Evolutionary conservation across 345 rosid genomes (phyloP).

Genomic region (Gossypium sturtianum): DNA sequence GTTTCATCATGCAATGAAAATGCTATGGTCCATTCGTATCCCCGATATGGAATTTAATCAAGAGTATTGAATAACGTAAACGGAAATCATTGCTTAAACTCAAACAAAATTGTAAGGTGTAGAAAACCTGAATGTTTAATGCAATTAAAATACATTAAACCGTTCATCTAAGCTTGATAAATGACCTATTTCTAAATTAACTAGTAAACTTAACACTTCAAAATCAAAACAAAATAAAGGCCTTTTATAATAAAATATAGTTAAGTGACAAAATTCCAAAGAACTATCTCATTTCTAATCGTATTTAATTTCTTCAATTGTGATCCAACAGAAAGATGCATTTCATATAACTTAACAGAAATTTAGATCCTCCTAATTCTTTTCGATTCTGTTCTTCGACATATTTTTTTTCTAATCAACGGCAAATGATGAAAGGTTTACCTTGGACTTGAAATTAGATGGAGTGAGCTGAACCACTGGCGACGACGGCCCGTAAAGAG

Average conservation of each 20-base stretch:
- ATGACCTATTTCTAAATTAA: neutral
- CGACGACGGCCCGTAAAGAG: slow-evolving; percentile 88
- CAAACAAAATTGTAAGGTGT: neutral
- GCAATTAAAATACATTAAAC: neutral
- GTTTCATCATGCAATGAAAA: neutral
- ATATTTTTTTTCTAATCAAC: neutral
- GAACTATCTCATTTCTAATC: neutral
- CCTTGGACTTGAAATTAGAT: slow-evolving; percentile 97
- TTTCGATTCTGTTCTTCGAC: neutral
- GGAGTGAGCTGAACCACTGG: slow-evolving; percentile 96
- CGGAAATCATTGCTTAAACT: neutral
- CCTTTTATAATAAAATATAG: neutral
- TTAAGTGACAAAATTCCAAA: neutral
- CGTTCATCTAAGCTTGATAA: neutral
- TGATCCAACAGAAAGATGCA: neutral
- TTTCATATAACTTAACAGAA: neutral
- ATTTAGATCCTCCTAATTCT: neutral
- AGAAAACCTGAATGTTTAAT: neutral
- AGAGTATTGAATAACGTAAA: neutral
- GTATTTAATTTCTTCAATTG: neutral
- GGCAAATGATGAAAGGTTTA: slow-evolving; percentile 16
- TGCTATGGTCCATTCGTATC: neutral
- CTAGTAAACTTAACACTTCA: too few relatives aligned
- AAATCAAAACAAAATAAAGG: neutral
- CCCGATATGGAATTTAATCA: neutral